Percentiles rank a stretch among this genome's conserved stretches.
phyloP scores from a whole-genome alignment of 106 monocot species.

The Posidonia australis region DNA sequence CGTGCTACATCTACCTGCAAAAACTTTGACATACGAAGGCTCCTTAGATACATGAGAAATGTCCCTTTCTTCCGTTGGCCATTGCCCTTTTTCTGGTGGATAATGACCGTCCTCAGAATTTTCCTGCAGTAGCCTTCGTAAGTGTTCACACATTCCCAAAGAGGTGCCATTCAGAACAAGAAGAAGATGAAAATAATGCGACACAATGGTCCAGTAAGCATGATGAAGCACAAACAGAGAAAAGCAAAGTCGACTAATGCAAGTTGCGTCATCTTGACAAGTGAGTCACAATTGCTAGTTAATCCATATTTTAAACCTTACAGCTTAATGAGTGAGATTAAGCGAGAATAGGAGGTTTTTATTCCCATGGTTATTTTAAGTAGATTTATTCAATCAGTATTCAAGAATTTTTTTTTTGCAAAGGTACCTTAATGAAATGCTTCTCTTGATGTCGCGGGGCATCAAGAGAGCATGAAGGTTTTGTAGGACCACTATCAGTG shows the following conservation, averaged over 20 bases:
- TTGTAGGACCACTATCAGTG: slow-evolving; percentile 16
- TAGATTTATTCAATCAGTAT: too few species aligned
- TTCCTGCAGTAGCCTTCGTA: neutral
- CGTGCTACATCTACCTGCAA: slow-evolving; percentile 6
- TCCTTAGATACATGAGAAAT: neutral
- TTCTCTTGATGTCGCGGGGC: slow-evolving; percentile 27
- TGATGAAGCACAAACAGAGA: too few species aligned
- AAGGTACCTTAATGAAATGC: slow-evolving; percentile 34
- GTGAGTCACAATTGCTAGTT: too few species aligned
- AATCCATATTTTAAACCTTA: too few species aligned
- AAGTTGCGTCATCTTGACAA: too few species aligned
- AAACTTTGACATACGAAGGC: too few species aligned
- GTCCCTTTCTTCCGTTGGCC: slow-evolving; percentile 16
- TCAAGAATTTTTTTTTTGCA: too few species aligned
- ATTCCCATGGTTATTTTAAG: too few species aligned
- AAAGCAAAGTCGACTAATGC: too few species aligned
- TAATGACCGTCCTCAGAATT: slow-evolving; percentile 4
- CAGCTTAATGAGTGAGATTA: too few species aligned
- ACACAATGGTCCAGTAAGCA: neutral
- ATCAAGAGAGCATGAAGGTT: slow-evolving; percentile 29
- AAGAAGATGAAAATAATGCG: neutral
- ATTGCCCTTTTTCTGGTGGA: slow-evolving; percentile 13
- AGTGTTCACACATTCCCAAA: neutral
- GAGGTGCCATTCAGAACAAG: neutral
- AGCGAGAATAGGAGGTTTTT: too few species aligned